Evolutionary conservation across 2,329 filamentous ascomycete species (phyloP).

Genomic region (Monilinia vaccinii-corymbosi): DNA sequence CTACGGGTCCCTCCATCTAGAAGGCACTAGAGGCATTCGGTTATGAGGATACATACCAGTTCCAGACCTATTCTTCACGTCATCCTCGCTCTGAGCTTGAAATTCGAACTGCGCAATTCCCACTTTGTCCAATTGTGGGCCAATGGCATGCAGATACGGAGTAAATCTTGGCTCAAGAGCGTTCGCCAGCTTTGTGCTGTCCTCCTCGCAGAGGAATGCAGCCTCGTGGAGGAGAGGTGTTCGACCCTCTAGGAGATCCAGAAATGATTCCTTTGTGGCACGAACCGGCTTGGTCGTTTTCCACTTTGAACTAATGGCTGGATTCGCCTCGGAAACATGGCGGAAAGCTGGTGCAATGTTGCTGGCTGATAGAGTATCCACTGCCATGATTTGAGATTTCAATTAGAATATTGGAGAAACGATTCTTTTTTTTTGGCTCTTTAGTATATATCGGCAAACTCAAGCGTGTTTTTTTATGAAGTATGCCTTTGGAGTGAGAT

Average conservation of each 20-base stretch:
- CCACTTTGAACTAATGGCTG: background rate
- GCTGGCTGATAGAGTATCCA: background rate
- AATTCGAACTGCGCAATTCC: constrained; percentile 6
- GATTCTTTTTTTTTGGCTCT: background rate
- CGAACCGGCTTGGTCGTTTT: background rate
- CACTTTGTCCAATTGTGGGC: background rate
- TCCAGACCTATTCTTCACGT: constrained; percentile 3
- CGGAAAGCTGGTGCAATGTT: background rate
- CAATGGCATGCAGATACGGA: constrained; percentile 4
- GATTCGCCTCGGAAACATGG: background rate
- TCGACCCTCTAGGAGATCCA: background rate
- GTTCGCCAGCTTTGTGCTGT: background rate
- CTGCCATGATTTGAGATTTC: background rate
- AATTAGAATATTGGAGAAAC: background rate
- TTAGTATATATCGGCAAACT: background rate
- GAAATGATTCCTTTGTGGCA: background rate
- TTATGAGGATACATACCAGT: background rate
- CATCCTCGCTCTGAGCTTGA: constrained; percentile 2
- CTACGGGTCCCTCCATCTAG: background rate
- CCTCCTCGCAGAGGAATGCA: background rate
- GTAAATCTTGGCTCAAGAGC: background rate
- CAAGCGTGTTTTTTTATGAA: too few relatives aligned
- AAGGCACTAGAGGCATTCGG: background rate
- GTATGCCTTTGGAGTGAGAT: background rate
- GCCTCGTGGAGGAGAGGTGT: background rate